Evolutionary conservation across 2,329 filamentous ascomycete genomes (phyloP).

Genomic region (Diaporthe caulivora): DNA sequence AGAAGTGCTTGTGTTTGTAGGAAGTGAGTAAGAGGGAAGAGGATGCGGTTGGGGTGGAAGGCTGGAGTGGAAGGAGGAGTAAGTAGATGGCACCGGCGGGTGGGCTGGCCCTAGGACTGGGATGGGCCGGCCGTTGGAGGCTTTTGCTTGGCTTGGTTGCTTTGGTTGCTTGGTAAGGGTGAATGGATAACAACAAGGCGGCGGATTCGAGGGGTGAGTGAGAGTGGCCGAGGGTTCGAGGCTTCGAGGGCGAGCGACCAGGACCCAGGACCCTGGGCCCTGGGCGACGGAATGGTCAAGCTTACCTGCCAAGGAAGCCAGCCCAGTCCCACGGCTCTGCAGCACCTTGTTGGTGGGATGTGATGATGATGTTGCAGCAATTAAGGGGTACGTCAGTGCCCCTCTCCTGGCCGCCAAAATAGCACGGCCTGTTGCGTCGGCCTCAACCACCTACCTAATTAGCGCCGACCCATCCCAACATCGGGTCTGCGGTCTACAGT

Average conservation of each 20-base stretch:
- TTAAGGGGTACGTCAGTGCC: constrained; percentile 32
- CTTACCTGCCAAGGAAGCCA: constrained; percentile 24
- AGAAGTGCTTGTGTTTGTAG: background rate
- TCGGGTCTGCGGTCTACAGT: background rate
- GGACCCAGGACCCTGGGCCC: background rate
- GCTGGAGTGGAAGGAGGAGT: constrained; percentile 7
- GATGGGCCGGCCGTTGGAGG: constrained; percentile 24
- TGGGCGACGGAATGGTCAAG: constrained; percentile 23
- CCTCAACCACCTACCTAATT: background rate
- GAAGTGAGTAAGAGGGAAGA: constrained; percentile 18
- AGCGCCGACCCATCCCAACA: constrained; percentile 21
- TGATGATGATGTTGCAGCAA: constrained; percentile 16
- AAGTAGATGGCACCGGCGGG: constrained; percentile 15
- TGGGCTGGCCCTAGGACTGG: constrained; percentile 13
- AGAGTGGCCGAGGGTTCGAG: background rate
- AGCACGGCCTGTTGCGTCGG: constrained; percentile 23
- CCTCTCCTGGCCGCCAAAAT: constrained; percentile 23
- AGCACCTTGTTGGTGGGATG: background rate
- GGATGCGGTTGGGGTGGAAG: constrained; percentile 13
- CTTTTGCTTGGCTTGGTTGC: too few relatives aligned
- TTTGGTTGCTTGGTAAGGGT: constrained; percentile 24
- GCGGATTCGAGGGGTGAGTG: background rate
- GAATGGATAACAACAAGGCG: constrained; percentile 6
- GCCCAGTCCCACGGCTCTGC: constrained; percentile 8
- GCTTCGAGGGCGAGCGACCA: background rate